Evolutionary conservation across 805 yeast species (phyloP).

Genomic region (Candida tallmaniae): DNA sequence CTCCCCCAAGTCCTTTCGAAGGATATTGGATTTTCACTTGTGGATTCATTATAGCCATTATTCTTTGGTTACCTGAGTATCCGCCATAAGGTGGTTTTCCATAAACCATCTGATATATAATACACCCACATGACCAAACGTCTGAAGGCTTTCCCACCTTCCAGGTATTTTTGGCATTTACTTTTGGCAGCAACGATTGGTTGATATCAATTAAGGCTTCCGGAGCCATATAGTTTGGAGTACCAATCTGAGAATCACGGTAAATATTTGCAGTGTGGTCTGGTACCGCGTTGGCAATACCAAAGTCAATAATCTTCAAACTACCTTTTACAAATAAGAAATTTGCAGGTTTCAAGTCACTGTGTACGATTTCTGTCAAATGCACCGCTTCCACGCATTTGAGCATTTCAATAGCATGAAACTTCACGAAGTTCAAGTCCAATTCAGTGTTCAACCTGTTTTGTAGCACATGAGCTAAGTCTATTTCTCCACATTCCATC

Average conservation of each 20-base stretch:
- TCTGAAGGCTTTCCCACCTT: constrained; percentile 94
- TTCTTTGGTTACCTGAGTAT: constrained; percentile 69
- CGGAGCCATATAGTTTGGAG: constrained; percentile 98
- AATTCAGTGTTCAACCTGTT: constrained; percentile 43
- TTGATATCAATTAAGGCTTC: constrained; percentile 74
- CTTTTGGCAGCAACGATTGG: constrained; percentile 23
- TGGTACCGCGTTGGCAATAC: constrained; percentile 90
- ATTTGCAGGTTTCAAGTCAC: constrained; percentile 69
- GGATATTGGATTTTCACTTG: constrained; percentile 68
- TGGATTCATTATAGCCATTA: constrained; percentile 84
- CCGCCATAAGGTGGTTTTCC: constrained; percentile 88
- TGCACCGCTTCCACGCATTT: constrained; percentile 88
- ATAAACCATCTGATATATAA: constrained; percentile 90
- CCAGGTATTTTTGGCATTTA: constrained; percentile 38
- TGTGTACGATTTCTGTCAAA: constrained; percentile 76
- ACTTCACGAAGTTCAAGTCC: constrained; percentile 74
- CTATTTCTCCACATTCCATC: constrained; percentile 95
- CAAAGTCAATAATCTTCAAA: constrained; percentile 89
- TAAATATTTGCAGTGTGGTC: constrained; percentile 89
- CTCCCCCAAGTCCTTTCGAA: constrained; percentile 54
- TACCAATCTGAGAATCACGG: constrained; percentile 87
- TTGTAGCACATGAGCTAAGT: constrained; percentile 74
- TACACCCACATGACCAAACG: constrained; percentile 98
- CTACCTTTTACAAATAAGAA: constrained; percentile 79
- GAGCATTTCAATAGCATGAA: constrained; percentile 71